phyloP scores from a whole-genome alignment of 225 moss, liverwort and hornwort genomes.

The Rhytidiadelphus loreus region DNA sequence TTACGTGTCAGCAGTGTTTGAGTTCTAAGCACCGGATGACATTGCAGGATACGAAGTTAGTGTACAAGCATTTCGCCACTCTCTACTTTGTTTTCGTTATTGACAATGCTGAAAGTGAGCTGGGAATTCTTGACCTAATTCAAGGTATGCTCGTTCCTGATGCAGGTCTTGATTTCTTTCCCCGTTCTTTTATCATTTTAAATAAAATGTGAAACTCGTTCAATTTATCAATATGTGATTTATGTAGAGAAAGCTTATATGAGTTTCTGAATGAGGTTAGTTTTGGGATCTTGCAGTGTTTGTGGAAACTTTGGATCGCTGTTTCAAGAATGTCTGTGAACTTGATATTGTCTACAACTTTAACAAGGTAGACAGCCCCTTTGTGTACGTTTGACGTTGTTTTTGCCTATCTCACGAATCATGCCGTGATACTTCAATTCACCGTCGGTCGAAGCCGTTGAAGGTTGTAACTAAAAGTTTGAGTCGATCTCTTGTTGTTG shows the following conservation, averaged over 20 bases:
- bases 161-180: not conserved
- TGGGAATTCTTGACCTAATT: conserved; percentile 88
- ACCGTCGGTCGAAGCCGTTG: not conserved
- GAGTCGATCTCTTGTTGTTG: not conserved
- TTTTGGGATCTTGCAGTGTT: conserved; percentile 50
- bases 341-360: conserved; percentile 93
- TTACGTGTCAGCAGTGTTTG: not conserved
- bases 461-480: not conserved
- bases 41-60: conserved; percentile 79
- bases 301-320: conserved; percentile 89
- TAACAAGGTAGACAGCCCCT: conserved; percentile 50
- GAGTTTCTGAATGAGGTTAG: not conserved
- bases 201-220: not conserved
- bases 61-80: conserved; percentile 97
- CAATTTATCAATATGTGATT: not conserved
- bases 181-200: not conserved
- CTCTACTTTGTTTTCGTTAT: conserved; percentile 92
- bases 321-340: conserved; percentile 98
- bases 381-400: not conserved
- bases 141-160: conserved; percentile 49
- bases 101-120: conserved; percentile 84
- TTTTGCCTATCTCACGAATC: not conserved
- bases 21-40: not conserved
- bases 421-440: not conserved
- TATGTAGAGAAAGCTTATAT: not conserved